Evolutionary conservation across 1,139 yeast genomes (phyloP), one percentile per base, ranked within the genome.

Genomic region (Suhomyces terraborum): DNA sequence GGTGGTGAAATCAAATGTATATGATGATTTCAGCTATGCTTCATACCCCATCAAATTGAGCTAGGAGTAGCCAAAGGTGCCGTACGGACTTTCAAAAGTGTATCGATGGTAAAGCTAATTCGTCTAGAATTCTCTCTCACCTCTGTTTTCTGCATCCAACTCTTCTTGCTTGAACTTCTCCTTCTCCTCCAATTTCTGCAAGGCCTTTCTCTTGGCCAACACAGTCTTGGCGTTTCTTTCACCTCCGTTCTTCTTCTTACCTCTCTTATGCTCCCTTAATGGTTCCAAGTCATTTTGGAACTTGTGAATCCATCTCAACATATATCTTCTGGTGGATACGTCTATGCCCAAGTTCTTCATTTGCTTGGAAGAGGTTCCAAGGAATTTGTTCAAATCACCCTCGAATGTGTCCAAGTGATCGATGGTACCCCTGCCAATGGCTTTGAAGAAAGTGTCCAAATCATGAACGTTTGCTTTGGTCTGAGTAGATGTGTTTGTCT

Each of bases 181-280:
- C 49, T 58, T 65, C 46, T 67, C 70, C 51, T 67, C 73, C 45
- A 64, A 55, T 55, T 82, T 73, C 52, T 79, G 69, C 50, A 81
- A 75, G n/a, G 88, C 86, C 41, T 72, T 69, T 69, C 80, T 75
- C 61, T 80, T 82, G 14, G 95, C 95, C 44, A 76, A 65, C 39
- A 78, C 81, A 32, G 84, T 82, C 57, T 76, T 79, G 46, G 85
- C 76, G 54, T 83, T 85, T 62, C 96, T 79, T 65, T 89, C 96
- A 58, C 97, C 96, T 28, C 97, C 97, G 54, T 80, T 73, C 77
- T 82, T 82, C 77, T 89, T 91, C 66, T 70, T 77, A 12, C 94
- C 89, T 51, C 73, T 64, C 54, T 77, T 77, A 52, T 80, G 76
- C 56, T 81, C 88, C 49, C 69, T 57, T 45, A 85, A 69, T 14